Base-by-base conservation (phyloP, 495 filamentous ascomycete genomes). In the Penicillium coprophilum region DNA sequence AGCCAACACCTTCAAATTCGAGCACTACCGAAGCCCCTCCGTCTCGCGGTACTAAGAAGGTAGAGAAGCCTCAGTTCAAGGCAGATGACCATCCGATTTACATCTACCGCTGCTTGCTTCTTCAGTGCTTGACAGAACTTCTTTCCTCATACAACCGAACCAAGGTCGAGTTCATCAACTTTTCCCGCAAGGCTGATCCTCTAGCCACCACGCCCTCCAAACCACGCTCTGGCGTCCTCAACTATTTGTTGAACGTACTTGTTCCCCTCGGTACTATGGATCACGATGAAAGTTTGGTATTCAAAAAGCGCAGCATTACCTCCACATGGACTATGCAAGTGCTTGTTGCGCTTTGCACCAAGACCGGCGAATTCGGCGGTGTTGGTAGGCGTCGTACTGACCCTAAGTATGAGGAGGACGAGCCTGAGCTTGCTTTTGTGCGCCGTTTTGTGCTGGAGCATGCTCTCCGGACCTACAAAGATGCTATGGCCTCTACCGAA, bases 91-190 rank as follows among this genome's bases (percentile, higher is more conserved):
- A 99, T 68, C 89, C 91, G 1, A 97, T 96, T 57, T 97, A 94
- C 71, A 87, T 96, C 55, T 99, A 97, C 64, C 85, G 95, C 20
- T 96, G 91, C 76, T 96, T 97, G 77, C 78, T 99, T 53, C 80
- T 99, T 39, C 90, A 96, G 67, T 96, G 93, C 64, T 77, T 99
- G 31, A 88, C 92, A 0, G 94, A 99, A 68, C 81, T 99, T 17
- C 79, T 99, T n/a, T 86, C 87, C 39, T 93, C 86, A 63, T 97
- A 96, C 75, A 96, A 91, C 57, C 87, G 92, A 27, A 87, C 91
- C 38, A 99, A 99, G 77, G 81, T 97, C 20, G 95, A 99, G 64
- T 99, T 99, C 68, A 96, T 99, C 71, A 97, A 97, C 66, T 97
- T 96, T 77, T 96, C 93, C 49, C 86, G 94, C 56, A 90, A 90